Percentiles rank a stretch among this genome's conserved stretches.
These are phyloP conservation scores for Ophidiomyces ophidiicola DNA, from an alignment of 2,329 filamentous ascomycete genomes.

Conservation along the genomic window DNA sequence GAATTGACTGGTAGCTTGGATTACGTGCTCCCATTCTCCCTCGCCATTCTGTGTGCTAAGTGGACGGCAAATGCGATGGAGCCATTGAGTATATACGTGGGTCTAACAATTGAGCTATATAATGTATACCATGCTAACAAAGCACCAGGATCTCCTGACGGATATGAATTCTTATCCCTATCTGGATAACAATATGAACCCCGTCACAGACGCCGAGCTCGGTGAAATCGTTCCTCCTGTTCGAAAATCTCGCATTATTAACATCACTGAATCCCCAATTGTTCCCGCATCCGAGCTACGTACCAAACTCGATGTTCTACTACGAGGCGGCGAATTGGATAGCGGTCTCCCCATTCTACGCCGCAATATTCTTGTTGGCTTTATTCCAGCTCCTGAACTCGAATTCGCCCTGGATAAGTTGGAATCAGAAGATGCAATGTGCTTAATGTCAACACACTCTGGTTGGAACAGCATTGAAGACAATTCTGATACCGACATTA, in stretches of 20 bases:
- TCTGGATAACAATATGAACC: conserved; percentile 90
- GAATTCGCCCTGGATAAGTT: conserved; percentile 85
- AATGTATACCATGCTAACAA: conserved; percentile 15
- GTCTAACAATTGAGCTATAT: conserved; percentile 21
- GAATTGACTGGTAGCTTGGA: conserved; percentile 90
- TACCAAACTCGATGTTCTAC: conserved; percentile 65
- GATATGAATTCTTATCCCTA: conserved; percentile 97
- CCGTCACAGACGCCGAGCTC: conserved; percentile 76
- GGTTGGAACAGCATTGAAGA: conserved; percentile 44
- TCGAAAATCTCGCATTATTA: conserved; percentile 67
- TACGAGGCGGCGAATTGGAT: conserved; percentile 78
- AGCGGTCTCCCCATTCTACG: conserved; percentile 80
- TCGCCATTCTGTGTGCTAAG: conserved; percentile 88
- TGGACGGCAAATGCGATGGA: conserved; percentile 96
- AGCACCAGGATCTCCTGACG: conserved; percentile 63
- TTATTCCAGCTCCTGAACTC: conserved; percentile 88
- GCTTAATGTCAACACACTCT: conserved; percentile 61
- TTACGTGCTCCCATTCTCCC: conserved; percentile 86
- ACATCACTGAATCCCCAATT: conserved; percentile 71
- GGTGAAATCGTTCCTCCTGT: conserved; percentile 72
- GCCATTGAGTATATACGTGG: conserved; percentile 79
- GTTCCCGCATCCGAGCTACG: conserved; percentile 67
- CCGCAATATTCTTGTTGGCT: conserved; percentile 65
- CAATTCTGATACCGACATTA: conserved; percentile 47
- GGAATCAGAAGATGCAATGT: conserved; percentile 58